Evolutionary conservation across 306 rosid genomes (phyloP), one percentile per base, ranked within the genome.

Genomic region (Quercus rubra): DNA sequence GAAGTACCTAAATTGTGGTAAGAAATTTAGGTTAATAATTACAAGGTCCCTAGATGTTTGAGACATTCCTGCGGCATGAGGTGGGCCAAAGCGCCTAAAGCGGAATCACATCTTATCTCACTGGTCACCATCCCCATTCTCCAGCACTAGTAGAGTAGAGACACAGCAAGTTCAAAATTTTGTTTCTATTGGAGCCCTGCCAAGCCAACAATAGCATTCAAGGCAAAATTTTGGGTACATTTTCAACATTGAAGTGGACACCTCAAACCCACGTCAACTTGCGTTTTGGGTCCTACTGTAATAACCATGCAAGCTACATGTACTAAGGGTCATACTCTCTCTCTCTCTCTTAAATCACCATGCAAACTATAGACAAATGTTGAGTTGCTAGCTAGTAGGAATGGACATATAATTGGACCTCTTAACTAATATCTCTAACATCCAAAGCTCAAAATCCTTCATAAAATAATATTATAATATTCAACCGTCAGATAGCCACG

Each of bases 51-150:
- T 69, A 58, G 49, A 31, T 74, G 80, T 71, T 78, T 52, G 57
- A 75, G 80, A 76, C 83, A 73, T 77, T 77, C 82, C 68, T 46
- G 63, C 31, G 15, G 38, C 71, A 59, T 17, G 23, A 28, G 33
- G 56, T 64, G 79, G 81, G 71, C 70, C 77, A 11, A 58, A 25
- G 55, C 17, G 79, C 54, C 51, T 71, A 80, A 80, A 74, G 73
- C 51, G 51, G 55, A 62, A 67, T 71, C 19, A 83, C 84, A 78
- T 20, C 13, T n/a, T 62, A 76, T 71, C 57, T 78, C 82, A 84
- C 43, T 33, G 72, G 86, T 87, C 88, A 30, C 76, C 73, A 64
- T 79, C 84, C 68, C n/a, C 49, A 49, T 77, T 41, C 46, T 41
- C 46, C 46, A 41, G 46, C 8, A 41, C 46, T 11, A 41, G 46